Conservation (phyloP, 2,329 filamentous ascomycete genomes). For the Stachybotrys chartarum region DNA sequence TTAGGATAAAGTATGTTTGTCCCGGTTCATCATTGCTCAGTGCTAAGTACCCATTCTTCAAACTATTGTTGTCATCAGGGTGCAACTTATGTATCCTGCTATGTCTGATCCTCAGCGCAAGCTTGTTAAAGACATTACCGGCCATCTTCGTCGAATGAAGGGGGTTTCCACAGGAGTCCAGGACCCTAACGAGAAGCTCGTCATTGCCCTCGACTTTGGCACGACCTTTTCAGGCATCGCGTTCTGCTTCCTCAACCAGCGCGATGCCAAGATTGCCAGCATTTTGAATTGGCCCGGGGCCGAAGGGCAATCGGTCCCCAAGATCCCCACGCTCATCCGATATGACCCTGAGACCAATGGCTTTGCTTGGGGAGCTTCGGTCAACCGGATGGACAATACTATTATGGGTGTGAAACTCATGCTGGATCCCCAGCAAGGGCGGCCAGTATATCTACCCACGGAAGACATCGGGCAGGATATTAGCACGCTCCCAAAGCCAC, state of each 20-base stretch:
- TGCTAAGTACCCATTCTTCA: background rate
- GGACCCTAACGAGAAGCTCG: conserved; percentile 4
- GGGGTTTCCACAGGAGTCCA: background rate
- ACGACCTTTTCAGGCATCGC: conserved; percentile 10
- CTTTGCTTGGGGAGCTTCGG: conserved; percentile 8
- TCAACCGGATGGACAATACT: conserved; percentile 1
- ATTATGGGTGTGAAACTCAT: conserved; percentile 12
- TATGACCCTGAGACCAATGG: conserved; percentile 3
- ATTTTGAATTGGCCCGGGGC: conserved; percentile 11
- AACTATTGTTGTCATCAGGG: background rate
- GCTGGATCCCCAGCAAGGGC: conserved; percentile 7
- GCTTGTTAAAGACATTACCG: background rate
- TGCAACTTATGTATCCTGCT: background rate
- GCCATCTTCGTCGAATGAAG: background rate
- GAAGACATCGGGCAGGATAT: conserved; percentile 1
- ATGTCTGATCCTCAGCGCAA: background rate
- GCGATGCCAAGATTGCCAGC: conserved; percentile 5
- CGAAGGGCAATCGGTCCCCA: conserved; percentile 3
- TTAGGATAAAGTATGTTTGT: background rate
- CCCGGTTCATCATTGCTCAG: background rate
- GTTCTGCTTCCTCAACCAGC: conserved; percentile 8
- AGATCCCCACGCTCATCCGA: conserved; percentile 11
- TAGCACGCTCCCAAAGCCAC: conserved; percentile 7
- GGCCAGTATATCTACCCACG: conserved; percentile 6
- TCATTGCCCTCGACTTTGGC: conserved; percentile 11